Base-by-base conservation (phyloP, 352 stramenopile species). In the Phytophthora colocasiae region DNA sequence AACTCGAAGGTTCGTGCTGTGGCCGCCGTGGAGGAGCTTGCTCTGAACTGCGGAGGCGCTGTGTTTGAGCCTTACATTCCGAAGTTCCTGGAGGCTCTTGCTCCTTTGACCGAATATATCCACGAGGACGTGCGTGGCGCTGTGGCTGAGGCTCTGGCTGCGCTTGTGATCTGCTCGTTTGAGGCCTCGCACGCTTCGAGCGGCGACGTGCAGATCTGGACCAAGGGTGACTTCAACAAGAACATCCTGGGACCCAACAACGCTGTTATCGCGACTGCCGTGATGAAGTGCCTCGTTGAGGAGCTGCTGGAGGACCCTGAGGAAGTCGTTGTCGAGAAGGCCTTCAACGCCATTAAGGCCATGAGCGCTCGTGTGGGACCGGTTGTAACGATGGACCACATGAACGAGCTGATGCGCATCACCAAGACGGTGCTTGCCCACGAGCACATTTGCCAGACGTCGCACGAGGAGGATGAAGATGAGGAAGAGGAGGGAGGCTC, bases 281-380 rank as follows among this genome's bases (percentile, higher is more conserved):
- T 96, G 24, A 91, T 94, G 74, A 91, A 92, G 75, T 78, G 71
- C 29, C 67, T 93, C 2, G 76, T 91, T 7, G 81, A 92, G 12
- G 85, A 95, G 41, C 73, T 96, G n/a, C 71, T 94, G 14, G 75
- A 94, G 54, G 89, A 97, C 66, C 63, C 73, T 17, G 85, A 96
- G 58, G 85, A 90, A 53, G 62, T 90, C 32, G 86, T 99, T 12
- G 97, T 99, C 54, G 95, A 98, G 80, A 98, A 98, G 70, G 89
- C 97, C 1, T 96, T 99, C 61, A 98, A 96, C 50, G 96, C 96
- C 15, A 86, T 99, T 51, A 98, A 98, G 69, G 89, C 97, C 56
- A 97, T 99, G 85, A 98, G 95, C 47, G 91, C 95, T 32, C 93
- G 98, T 56, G 90, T 97, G 29, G 96, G 95, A 15, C 80, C 89